Conservation (phyloP, 1,139 yeast species). For the Saccharomyces hybrid region DNA sequence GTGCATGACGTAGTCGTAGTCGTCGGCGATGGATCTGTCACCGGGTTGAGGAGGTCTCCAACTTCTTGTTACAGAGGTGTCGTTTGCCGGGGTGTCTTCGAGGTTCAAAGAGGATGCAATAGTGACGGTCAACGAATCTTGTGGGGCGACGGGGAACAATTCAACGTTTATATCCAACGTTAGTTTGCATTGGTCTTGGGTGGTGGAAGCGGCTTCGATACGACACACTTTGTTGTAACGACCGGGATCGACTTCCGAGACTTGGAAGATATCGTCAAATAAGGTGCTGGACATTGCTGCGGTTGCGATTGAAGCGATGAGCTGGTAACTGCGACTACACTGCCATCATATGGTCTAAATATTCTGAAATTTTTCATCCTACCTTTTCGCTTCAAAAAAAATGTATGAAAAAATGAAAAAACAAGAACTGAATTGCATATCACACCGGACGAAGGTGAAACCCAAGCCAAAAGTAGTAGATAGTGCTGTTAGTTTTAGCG, state of each 20-base stretch:
- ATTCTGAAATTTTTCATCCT: background rate
- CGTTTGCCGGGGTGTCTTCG: constrained; percentile 53
- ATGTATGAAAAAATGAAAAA: background rate
- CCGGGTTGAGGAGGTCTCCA: constrained; percentile 91
- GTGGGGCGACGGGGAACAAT: constrained; percentile 73
- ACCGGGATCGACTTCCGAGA: constrained; percentile 79
- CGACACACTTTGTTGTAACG: constrained; percentile 91
- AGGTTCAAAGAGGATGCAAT: constrained; percentile 66
- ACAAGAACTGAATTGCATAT: background rate
- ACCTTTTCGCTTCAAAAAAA: background rate
- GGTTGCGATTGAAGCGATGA: background rate
- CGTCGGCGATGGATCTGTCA: constrained; percentile 86
- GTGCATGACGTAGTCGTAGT: constrained; percentile 96
- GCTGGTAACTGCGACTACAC: background rate
- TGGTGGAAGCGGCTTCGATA: constrained; percentile 79
- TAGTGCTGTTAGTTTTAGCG: background rate
- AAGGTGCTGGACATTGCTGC: constrained; percentile 64
- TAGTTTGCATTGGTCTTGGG: constrained; percentile 74
- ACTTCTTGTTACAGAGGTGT: constrained; percentile 42
- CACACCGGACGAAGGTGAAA: background rate
- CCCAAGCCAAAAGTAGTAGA: background rate
- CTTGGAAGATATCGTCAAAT: constrained; percentile 88
- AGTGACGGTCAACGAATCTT: constrained; percentile 81
- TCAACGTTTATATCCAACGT: constrained; percentile 91
- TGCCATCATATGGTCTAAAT: background rate